These are phyloP conservation scores for Solanum pimpinellifolium DNA, from an alignment of 257 asterid species.

Conservation along the genomic window DNA sequence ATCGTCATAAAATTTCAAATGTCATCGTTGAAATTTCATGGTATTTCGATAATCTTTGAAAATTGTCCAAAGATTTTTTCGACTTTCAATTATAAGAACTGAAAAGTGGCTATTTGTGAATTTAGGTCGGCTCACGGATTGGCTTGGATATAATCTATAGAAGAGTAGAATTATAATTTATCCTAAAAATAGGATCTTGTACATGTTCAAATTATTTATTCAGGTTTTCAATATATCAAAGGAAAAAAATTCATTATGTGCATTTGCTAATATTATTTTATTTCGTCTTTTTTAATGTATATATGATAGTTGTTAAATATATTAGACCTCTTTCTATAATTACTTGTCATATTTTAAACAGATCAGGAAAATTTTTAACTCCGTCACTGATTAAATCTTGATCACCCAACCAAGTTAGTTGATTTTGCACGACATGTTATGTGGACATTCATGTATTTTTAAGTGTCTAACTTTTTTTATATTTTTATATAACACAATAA, in stretches of 20 bases:
- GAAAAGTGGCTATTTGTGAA: background rate
- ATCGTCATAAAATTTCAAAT: background rate
- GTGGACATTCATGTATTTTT: background rate
- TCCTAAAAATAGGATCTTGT: background rate
- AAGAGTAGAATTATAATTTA: conserved; percentile 16
- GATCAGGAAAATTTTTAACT: background rate
- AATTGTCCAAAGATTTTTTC: background rate
- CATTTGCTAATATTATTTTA: background rate
- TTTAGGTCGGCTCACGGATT: background rate
- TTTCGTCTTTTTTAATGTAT: background rate
- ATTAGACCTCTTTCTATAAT: background rate
- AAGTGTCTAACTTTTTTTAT: background rate
- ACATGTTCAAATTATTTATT: conserved; percentile 11
- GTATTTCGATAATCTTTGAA: background rate
- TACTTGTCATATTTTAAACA: background rate
- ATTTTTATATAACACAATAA: background rate
- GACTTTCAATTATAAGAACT: background rate
- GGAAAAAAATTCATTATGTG: background rate
- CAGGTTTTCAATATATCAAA: background rate
- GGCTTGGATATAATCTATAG: background rate
- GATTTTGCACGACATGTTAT: conserved; percentile 29
- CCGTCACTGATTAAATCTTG: background rate
- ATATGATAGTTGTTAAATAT: background rate
- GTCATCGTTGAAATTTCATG: background rate
- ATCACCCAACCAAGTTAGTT: conserved; percentile 22